These are phyloP conservation scores for Hypocrella siamensis DNA, from an alignment of 2,329 filamentous ascomycete species.

Conservation along the genomic window DNA sequence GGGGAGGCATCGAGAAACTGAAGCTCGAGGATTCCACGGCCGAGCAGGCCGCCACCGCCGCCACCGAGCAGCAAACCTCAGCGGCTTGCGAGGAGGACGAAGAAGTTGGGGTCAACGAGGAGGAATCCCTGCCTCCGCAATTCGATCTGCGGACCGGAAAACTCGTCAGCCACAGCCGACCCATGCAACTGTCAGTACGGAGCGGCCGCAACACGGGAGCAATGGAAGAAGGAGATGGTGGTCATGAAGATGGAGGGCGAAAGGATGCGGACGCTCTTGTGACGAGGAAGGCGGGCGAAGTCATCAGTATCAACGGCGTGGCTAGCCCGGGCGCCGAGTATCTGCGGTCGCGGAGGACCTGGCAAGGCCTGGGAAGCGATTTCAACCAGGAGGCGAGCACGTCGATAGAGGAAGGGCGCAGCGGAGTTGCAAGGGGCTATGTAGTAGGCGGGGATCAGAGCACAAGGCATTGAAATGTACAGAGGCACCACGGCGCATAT, in stretches of 20 bases:
- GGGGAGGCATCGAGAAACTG: slow-evolving; percentile 65
- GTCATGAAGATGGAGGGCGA: no score
- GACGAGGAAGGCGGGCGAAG: slow-evolving; percentile 44
- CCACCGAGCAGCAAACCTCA: slow-evolving; percentile 1
- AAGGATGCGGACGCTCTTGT: slow-evolving; percentile 29
- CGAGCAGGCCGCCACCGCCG: no score
- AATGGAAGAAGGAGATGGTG: slow-evolving; percentile 5
- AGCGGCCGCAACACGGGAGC: slow-evolving; percentile 6
- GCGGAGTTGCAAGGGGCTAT: slow-evolving; percentile 82
- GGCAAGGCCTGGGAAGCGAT: slow-evolving; percentile 84
- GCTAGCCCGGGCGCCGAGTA: slow-evolving; percentile 87
- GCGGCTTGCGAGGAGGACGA: slow-evolving; percentile 20
- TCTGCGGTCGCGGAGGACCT: slow-evolving; percentile 66
- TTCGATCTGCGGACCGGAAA: slow-evolving; percentile 84
- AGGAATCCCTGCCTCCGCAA: slow-evolving; percentile 69
- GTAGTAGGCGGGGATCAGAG: slow-evolving; percentile 54
- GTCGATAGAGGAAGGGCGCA: slow-evolving; percentile 68
- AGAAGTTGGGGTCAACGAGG: no score
- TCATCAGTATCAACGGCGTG: slow-evolving; percentile 70
- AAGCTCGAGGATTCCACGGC: slow-evolving; percentile 20
- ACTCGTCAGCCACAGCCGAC: slow-evolving; percentile 64
- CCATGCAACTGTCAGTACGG: slow-evolving; percentile 40
- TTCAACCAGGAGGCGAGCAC: slow-evolving; percentile 50
- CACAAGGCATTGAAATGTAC: slow-evolving; percentile 17
- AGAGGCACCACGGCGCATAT: no score